Evolutionary conservation across 371 early-diverging fungal genomes (phyloP), one percentile per base, ranked within the genome.

Genomic region (Rhizopus microsporus): DNA sequence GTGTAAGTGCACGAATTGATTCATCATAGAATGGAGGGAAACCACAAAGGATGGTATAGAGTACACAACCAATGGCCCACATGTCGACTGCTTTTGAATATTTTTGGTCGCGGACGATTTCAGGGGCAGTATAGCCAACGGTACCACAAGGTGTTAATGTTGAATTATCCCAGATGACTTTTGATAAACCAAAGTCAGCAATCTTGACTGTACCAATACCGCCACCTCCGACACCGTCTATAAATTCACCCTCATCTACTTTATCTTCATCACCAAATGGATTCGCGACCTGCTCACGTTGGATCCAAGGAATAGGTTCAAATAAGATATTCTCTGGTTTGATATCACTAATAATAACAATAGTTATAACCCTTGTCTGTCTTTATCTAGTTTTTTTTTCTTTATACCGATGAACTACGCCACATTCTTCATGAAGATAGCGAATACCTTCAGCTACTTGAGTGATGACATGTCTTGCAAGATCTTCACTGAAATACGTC

Each of bases 401-500:
- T 9, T 5, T 53, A 61, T 70, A 77, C 80, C 97, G 88, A 66
- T 97, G 97, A 3, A 94, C 92, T 9, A 97, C 87, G 43, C 93
- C 93, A 62, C 83, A 81, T 52, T 91, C 90, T 40, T 86, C 86
- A 67, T 99, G 99, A 49, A 97, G 82, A 69, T 94, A 93, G 32
- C 86, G 82, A 44, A 99, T 79, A 4, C 92, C 97, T 51, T 88
- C 83, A 4, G 96, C 90, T 7, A 99, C 90, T 74, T 99, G 97
- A 23, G 80, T 75, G 59, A 94, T 91, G 44, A 95, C 89, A 65
- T 91, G 91, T 9, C 93, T 85, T 4, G 90, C 78, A 51, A 90
- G 63, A 16, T 82, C 80, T 65, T 93, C 93, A 48, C 89, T 88
- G 30, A 93, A 82, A 66, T 88, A 92, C 9, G 92, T 91, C 50